These are phyloP conservation scores for Colletotrichum sp. DNA, from an alignment of 2,329 filamentous ascomycete genomes.

Conservation along the genomic window DNA sequence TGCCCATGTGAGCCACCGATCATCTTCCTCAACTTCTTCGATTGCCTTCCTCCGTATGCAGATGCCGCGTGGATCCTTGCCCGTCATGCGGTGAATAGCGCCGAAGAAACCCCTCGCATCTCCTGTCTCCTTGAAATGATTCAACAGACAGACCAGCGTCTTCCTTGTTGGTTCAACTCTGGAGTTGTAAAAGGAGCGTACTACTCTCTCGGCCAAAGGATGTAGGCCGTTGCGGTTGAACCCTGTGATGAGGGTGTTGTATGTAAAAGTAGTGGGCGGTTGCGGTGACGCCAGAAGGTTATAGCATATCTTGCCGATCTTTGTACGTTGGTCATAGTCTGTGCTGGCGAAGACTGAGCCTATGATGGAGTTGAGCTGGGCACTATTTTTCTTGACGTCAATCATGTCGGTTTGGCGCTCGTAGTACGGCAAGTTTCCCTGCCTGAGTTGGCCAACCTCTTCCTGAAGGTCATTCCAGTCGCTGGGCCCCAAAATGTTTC, in stretches of 20 bases:
- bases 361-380: conserved; percentile 4
- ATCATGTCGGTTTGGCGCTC: not conserved
- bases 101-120: conserved; percentile 48
- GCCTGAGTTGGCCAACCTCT: conserved; percentile 7
- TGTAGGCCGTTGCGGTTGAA: conserved; percentile 59
- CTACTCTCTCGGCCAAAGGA: conserved; percentile 56
- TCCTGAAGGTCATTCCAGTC: not conserved
- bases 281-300: conserved; percentile 68
- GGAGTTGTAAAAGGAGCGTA: conserved; percentile 54
- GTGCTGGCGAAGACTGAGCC: not conserved
- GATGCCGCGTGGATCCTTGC: conserved; percentile 43
- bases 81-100: conserved; percentile 51
- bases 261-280: conserved; percentile 71
- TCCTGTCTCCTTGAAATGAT: conserved; percentile 50
- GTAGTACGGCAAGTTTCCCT: not conserved
- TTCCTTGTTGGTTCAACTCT: conserved; percentile 51
- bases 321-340: not conserved
- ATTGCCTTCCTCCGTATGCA: conserved; percentile 40
- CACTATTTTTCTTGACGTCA: not conserved
- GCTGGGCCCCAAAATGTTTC: not conserved
- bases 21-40: conserved; percentile 32
- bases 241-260: conserved; percentile 73
- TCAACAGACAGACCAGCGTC: conserved; percentile 54
- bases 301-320: conserved; percentile 59
- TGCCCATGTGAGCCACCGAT: conserved; percentile 33